These are phyloP conservation scores for Leccinum uliginosum DNA, from an alignment of 768 basidiomycete species.

Conservation along the genomic window DNA sequence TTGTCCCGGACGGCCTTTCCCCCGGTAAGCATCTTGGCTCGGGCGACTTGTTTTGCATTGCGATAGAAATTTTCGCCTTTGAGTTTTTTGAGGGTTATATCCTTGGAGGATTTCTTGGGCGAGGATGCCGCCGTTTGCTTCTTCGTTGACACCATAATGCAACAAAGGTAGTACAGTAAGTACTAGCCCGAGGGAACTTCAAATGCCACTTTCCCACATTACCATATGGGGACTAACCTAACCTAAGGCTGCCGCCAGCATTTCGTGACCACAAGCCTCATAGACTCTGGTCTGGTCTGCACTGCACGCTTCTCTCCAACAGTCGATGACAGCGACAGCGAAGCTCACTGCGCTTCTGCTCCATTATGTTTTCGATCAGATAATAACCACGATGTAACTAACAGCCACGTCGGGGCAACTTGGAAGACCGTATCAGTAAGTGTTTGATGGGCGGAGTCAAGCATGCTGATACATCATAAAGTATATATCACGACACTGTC, in stretches of 20 bases:
- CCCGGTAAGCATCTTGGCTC: constrained; percentile 89
- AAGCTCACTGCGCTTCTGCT: no score
- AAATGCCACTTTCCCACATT: constrained; percentile 10
- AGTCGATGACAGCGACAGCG: no score
- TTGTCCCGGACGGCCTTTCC: constrained; percentile 88
- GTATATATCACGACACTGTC: background rate
- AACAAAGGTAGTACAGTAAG: background rate
- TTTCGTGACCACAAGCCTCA: no score
- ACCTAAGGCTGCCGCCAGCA: no score
- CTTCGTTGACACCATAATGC: constrained; percentile 29
- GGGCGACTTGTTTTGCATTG: constrained; percentile 81
- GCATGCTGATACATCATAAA: constrained; percentile 3
- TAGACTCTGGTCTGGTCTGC: no score
- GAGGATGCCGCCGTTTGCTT: constrained; percentile 25
- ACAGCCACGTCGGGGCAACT: no score
- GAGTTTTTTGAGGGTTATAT: constrained; percentile 57
- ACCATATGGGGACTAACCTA: background rate
- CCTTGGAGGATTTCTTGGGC: constrained; percentile 42
- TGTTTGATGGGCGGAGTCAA: background rate
- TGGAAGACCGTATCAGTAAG: background rate
- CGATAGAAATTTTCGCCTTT: constrained; percentile 99
- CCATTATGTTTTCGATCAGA: background rate
- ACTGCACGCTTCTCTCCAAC: no score
- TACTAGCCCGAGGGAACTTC: no score
- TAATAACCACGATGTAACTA: background rate